These are phyloP conservation scores for Hortiboletus rubellus DNA, from an alignment of 1,284 basidiomycete genomes.

Conservation along the genomic window DNA sequence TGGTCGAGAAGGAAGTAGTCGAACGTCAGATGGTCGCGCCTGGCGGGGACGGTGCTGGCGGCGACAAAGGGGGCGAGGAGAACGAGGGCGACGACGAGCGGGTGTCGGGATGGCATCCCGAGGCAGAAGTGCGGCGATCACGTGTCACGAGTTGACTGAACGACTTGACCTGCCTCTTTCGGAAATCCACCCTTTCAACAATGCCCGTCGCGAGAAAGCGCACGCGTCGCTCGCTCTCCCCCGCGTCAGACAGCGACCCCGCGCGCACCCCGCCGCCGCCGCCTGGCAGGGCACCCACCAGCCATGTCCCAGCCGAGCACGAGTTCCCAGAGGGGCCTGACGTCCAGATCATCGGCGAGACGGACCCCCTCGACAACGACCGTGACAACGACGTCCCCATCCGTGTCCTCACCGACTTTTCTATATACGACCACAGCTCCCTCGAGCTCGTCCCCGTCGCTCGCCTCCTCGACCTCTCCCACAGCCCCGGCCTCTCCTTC, in stretches of 20 bases:
- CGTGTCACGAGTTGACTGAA: conserved; percentile 17
- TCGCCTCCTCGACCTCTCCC: conserved; percentile 35
- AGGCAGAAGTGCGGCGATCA: conserved; percentile 15
- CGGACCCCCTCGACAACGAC: conserved; percentile 28
- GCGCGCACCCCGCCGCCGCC: conserved; percentile 10
- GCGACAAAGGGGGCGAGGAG: conserved; percentile 34
- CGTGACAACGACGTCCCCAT: conserved; percentile 47
- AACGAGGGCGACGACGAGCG: conserved; percentile 35
- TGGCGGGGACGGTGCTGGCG: conserved; percentile 41
- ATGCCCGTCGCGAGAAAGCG: conserved; percentile 27
- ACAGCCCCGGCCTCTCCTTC: conserved; percentile 20
- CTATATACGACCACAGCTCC: conserved; percentile 44
- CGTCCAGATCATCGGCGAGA: conserved; percentile 37
- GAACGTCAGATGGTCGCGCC: conserved; percentile 73
- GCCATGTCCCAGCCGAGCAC: conserved; percentile 23
- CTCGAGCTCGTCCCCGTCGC: conserved; percentile 40
- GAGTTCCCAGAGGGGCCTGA: conserved; percentile 32
- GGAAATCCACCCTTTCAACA: conserved; percentile 6
- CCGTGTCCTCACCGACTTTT: conserved; percentile 51
- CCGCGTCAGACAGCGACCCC: conserved; percentile 20
- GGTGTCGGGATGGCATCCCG: conserved; percentile 17
- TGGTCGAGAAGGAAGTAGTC: conserved; percentile 90
- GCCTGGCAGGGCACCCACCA: neutral
- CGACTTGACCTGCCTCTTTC: conserved; percentile 5
- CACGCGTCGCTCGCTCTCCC: conserved; percentile 28